Evolutionary conservation across 768 basidiomycete species (phyloP).

Genomic region (Wakefieldia striispora): DNA sequence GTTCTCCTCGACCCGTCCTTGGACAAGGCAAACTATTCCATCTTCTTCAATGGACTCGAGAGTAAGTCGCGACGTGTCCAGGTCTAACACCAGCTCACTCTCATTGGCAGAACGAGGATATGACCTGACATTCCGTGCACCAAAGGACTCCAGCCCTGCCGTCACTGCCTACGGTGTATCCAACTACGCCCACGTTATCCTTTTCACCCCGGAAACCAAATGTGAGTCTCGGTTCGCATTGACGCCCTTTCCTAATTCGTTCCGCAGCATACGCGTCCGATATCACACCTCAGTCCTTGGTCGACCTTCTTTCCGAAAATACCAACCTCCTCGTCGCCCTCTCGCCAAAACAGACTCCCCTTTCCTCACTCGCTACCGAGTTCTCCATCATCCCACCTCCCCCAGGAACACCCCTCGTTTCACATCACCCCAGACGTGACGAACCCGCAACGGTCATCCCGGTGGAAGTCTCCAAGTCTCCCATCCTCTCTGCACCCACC

Average conservation of each 20-base stretch:
- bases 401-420: conserved; percentile 77
- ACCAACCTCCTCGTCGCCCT: conserved; percentile 86
- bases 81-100: neutral
- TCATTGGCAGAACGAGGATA: conserved; percentile 68
- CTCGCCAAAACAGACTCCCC: conserved; percentile 69
- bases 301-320: conserved; percentile 62
- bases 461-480: conserved; percentile 46
- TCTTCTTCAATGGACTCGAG: conserved; percentile 78
- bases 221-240: conserved; percentile 41
- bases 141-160: conserved; percentile 68
- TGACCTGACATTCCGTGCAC: conserved; percentile 80
- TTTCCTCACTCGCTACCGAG: conserved; percentile 81
- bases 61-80: conserved; percentile 41
- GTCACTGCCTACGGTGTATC: conserved; percentile 70
- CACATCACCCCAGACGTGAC: conserved; percentile 79
- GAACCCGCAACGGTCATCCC: conserved; percentile 65
- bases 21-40: conserved; percentile 66
- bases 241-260: neutral
- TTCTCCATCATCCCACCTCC: conserved; percentile 90
- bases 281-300: conserved; percentile 77
- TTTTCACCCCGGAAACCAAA: conserved; percentile 86
- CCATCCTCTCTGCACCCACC: conserved; percentile 47
- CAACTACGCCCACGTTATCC: conserved; percentile 79
- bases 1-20: conserved; percentile 77
- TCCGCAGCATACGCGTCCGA: conserved; percentile 64